These are phyloP conservation scores for Cavenderia fasciculata DNA, from an alignment of 78 protist species.

Conservation along the genomic window DNA sequence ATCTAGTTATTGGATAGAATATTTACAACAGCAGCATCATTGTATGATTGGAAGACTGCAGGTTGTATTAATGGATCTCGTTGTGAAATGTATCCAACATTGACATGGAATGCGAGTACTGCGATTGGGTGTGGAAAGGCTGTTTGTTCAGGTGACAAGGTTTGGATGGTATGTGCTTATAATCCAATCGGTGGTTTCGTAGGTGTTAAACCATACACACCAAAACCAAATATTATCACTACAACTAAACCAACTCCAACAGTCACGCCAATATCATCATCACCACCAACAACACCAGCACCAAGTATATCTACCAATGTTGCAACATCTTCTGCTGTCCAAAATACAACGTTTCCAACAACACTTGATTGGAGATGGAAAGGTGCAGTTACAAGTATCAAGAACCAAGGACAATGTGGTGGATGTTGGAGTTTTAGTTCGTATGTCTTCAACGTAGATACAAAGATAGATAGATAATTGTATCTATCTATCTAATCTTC, in stretches of 20 bases:
- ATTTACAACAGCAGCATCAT: conserved; percentile 6
- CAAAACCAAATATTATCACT: not conserved
- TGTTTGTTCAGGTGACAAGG: not conserved
- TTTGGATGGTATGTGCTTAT: conserved; percentile 29
- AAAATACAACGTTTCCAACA: not conserved
- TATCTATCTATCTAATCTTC: no score
- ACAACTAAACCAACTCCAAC: not conserved
- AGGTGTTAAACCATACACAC: conserved; percentile 33
- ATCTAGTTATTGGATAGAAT: conserved; percentile 2
- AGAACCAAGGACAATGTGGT: conserved; percentile 60
- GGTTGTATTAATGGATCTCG: conserved; percentile 2
- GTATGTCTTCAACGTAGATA: no score
- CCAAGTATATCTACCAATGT: not conserved
- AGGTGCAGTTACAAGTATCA: conserved; percentile 72
- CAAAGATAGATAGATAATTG: no score
- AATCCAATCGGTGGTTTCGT: conserved; percentile 38
- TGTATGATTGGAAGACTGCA: conserved; percentile 35
- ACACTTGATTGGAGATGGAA: conserved; percentile 64
- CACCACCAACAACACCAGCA: not conserved
- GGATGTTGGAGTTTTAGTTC: conserved; percentile 18
- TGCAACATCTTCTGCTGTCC: not conserved
- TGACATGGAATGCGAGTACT: conserved; percentile 20
- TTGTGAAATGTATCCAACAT: conserved; percentile 17
- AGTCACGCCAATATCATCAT: not conserved
- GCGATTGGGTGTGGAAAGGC: conserved; percentile 23